phyloP scores from a whole-genome alignment of 208 protist species.

The Phytomonas francai region DNA sequence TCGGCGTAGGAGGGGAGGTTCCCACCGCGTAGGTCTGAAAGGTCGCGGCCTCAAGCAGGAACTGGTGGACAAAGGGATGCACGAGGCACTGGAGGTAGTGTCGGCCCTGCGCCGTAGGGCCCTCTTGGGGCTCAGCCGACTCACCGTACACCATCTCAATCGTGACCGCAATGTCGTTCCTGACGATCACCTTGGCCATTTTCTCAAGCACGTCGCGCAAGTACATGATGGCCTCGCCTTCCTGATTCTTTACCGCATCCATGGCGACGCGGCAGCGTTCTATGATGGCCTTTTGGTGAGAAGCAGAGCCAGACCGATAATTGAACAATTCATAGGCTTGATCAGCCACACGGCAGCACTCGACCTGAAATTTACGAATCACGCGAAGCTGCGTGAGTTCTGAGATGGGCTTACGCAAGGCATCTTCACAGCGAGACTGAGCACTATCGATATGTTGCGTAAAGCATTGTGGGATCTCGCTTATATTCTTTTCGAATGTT shows the following conservation, averaged over 20 bases:
- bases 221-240: constrained; percentile 20
- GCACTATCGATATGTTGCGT: constrained; percentile 49
- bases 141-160: constrained; percentile 11
- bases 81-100: constrained; percentile 40
- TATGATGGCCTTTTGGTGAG: too few relatives aligned
- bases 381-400: constrained; percentile 60
- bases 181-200: constrained; percentile 25
- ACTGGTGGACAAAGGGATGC: constrained; percentile 42
- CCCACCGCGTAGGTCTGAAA: constrained; percentile 33
- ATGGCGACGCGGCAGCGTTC: constrained; percentile 14
- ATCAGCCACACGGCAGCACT: constrained; percentile 50
- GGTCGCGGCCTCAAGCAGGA: constrained; percentile 62
- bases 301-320: too few relatives aligned
- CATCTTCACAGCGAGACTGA: constrained; percentile 54
- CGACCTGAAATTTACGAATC: constrained; percentile 48
- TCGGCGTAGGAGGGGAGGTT: not conserved
- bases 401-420: constrained; percentile 41
- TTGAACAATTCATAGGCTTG: constrained; percentile 54
- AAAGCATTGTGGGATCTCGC: constrained; percentile 35
- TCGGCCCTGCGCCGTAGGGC: not conserved
- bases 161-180: constrained; percentile 40
- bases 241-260: constrained; percentile 16
- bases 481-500: constrained; percentile 45
- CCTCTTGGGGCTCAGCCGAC: constrained; percentile 11
- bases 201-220: constrained; percentile 34